Base-by-base conservation (phyloP, 148 eudicot species). In the Hydrangea macrophylla region DNA sequence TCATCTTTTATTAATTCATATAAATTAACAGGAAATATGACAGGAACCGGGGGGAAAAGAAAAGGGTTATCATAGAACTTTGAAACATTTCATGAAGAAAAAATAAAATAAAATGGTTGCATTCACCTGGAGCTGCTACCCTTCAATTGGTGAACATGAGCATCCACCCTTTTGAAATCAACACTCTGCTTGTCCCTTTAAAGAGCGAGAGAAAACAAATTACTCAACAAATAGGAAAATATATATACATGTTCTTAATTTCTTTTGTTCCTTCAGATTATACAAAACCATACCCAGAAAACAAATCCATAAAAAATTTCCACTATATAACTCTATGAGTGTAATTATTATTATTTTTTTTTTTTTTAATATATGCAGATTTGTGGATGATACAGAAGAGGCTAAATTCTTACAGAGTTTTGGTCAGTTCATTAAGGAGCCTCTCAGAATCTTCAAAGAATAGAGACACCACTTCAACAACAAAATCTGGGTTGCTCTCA, bases 51-150 rank as follows among this genome's bases (percentile, higher is more conserved):
- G 23, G n/a, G n/a, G n/a, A n/a, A n/a, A n/a, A n/a, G n/a, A n/a
- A n/a, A n/a, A n/a, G n/a, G n/a, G n/a, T n/a, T n/a, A n/a, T n/a
- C n/a, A n/a, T n/a, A n/a, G n/a, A n/a, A n/a, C n/a, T n/a, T 35
- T 35, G 39, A 35, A 35, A 35, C 39, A 35, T n/a, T n/a, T n/a
- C n/a, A 35, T 35, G 39, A 8, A 35, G 8, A 3, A 4, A 4
- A 35, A 35, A 8, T 10, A 1, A 24, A n/a, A 18, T 58, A 67
- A 53, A 27, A 59, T 60, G 4, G 18, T 56, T 55, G 23, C 3
- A 48, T 15, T n/a, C 26, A 92, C 95, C 97, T 92, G 64, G 97
- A 86, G 65, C 97, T 92, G 75, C 97, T 92, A 24, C 97, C 97
- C 68, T 89, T 92, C 70, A 92, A 75, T 68, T 89, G 92, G 72